phyloP scores from a whole-genome alignment of 345 rosid genomes.

The Euphorbia tirucalli region DNA sequence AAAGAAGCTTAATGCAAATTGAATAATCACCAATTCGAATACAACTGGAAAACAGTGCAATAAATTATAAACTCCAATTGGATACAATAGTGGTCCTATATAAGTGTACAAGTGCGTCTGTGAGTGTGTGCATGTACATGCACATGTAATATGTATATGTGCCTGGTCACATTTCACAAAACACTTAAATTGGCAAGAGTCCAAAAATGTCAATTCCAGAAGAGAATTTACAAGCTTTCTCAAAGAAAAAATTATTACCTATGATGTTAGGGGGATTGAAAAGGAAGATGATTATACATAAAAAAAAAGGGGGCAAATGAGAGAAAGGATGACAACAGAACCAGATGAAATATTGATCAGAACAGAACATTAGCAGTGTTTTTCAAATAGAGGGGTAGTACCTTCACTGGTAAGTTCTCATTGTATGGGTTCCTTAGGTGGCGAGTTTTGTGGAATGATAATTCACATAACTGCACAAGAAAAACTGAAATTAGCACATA shows the following conservation, averaged over 20 bases:
- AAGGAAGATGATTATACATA: too few species aligned
- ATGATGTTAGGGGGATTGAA: neutral
- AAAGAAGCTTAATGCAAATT: neutral
- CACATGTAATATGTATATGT: neutral
- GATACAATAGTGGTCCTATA: neutral
- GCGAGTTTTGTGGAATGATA: constrained; percentile 93
- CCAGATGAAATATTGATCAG: neutral
- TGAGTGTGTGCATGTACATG: neutral
- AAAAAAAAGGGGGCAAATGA: neutral
- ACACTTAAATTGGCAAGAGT: neutral
- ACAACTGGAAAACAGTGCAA: neutral
- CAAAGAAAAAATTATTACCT: neutral
- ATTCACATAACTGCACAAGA: constrained; percentile 75
- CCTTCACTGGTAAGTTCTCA: constrained; percentile 98
- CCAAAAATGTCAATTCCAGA: neutral
- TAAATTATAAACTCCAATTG: neutral
- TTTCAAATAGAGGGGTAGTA: constrained; percentile 20
- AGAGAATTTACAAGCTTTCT: neutral
- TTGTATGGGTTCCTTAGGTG: constrained; percentile 94
- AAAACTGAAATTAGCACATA: constrained; percentile 26
- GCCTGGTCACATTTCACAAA: neutral
- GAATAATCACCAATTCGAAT: neutral
- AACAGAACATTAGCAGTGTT: neutral
- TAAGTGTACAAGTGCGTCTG: neutral
- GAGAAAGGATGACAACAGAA: neutral